phyloP scores from a whole-genome alignment of 202 grass and related monocot genomes.

The Setaria viridis region DNA sequence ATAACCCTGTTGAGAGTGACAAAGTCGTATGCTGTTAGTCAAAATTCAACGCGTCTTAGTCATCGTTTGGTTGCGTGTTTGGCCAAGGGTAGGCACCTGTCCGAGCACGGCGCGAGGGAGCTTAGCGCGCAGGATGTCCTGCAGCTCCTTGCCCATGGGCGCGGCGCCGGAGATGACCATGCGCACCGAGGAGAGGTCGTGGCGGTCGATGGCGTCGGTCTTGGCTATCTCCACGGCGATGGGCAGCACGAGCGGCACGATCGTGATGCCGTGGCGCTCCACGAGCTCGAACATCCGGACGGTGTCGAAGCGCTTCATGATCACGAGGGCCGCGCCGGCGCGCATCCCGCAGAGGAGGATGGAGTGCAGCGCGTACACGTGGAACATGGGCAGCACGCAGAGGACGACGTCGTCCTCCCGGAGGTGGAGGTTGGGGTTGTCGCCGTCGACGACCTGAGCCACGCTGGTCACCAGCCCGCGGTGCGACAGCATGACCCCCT shows the following conservation, averaged over 20 bases:
- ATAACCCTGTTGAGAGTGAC: constrained; percentile 41
- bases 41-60: neutral
- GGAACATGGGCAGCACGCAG: constrained; percentile 70
- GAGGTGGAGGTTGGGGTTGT: constrained; percentile 64
- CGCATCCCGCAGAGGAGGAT: constrained; percentile 68
- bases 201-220: constrained; percentile 47
- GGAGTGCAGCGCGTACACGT: constrained; percentile 69
- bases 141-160: constrained; percentile 72
- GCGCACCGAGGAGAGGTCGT: constrained; percentile 63
- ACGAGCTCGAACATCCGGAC: constrained; percentile 55
- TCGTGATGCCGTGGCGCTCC: constrained; percentile 49
- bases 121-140: constrained; percentile 60
- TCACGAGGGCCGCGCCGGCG: constrained; percentile 52
- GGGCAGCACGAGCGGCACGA: constrained; percentile 60
- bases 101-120: constrained; percentile 42
- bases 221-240: constrained; percentile 72
- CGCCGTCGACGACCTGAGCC: constrained; percentile 63
- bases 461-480: constrained; percentile 65
- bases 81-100: neutral
- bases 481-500: constrained; percentile 69
- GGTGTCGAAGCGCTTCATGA: constrained; percentile 63
- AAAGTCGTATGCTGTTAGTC: neutral
- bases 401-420: constrained; percentile 58
- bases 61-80: neutral
- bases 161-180: constrained; percentile 69